Base-by-base conservation (phyloP, 768 basidiomycete species). In the Auricularia sp. region DNA sequence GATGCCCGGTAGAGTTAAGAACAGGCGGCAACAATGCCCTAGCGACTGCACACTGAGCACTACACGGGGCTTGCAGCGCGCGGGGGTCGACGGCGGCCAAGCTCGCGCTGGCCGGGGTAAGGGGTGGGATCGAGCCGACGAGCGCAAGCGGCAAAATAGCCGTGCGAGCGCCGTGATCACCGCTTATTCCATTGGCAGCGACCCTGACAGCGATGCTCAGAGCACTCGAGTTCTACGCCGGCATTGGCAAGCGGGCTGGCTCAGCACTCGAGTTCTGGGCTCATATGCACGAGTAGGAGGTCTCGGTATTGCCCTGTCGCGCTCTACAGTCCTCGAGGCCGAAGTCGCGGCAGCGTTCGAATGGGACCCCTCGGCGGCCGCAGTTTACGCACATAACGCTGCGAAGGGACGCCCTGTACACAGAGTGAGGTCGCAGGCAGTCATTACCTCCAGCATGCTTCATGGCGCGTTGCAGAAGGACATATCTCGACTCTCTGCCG, bases 301-400 rank as follows among this genome's bases (percentile, higher is more conserved):
- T 6, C 77, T 92, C 4, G 87, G 89, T 76, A 76, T 83, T 33
- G 90, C 89, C 5, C 77, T 92, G 18, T 70, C 75, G 56, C 79
- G 83, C 61, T 85, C 84, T 68, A 70, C 68, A 10, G 74, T 83
- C 56, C 68, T 76, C 21, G 84, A 77, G 3, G 68, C 73, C 0
- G 61, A 62, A 47, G 79, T 88, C 36, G 75, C 86, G 4, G 81
- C 81, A 66, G 88, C 90, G n/a, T 90, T 86, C 70, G 91, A 92
- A 72, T 91, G 90, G 88, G 90, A 91, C 75, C 88, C 84, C 68
- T 78, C 77, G 21, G 88, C 88, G 42, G 87, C 85, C 68, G 79
- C 79, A 63, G 88, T 90, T 18, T 92, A 93, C 72, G 74, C 74
- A 21, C 78, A 80, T 21, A 91, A 91, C 73, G 75, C 84, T 7